Percentiles rank a stretch among this genome's conserved stretches.
Conservation (phyloP, 176 grass and related monocot genomes). For the Carex myosuroides region DNA sequence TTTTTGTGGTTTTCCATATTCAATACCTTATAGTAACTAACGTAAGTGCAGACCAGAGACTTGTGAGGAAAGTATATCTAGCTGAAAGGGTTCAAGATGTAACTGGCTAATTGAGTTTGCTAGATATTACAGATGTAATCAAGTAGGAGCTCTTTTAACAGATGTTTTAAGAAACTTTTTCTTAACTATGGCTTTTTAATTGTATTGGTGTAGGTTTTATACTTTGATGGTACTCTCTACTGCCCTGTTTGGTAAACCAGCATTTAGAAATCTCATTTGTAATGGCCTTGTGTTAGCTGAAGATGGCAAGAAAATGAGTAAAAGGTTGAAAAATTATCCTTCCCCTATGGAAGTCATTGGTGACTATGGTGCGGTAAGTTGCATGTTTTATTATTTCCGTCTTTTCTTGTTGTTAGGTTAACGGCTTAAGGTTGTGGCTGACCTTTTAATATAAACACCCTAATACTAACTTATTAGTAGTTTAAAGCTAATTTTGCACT, state of each 20-base stretch:
- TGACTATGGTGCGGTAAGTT: slow-evolving; percentile 86
- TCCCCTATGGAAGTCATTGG: slow-evolving; percentile 65
- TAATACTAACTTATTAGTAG: neutral
- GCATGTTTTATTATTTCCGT: slow-evolving; percentile 23
- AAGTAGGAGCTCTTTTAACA: neutral
- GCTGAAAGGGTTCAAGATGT: neutral
- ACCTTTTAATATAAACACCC: neutral
- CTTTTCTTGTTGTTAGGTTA: neutral
- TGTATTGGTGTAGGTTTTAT: slow-evolving; percentile 73
- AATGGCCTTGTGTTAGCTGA: slow-evolving; percentile 97
- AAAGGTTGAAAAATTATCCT: slow-evolving; percentile 95
- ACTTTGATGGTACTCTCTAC: slow-evolving; percentile 97
- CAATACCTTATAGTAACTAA: neutral
- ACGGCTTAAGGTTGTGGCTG: neutral
- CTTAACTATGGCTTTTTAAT: neutral
- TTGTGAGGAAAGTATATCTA: neutral
- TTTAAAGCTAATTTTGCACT: neutral
- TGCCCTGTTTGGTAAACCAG: slow-evolving; percentile 94
- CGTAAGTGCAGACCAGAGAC: neutral
- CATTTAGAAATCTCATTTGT: slow-evolving; percentile 98
- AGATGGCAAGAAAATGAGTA: slow-evolving; percentile 99
- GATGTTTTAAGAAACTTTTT: neutral
- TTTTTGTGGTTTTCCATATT: neutral
- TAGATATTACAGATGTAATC: neutral
- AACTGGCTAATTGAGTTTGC: neutral